phyloP scores from a whole-genome alignment of 345 rosid genomes.

The Turnera subulata region DNA sequence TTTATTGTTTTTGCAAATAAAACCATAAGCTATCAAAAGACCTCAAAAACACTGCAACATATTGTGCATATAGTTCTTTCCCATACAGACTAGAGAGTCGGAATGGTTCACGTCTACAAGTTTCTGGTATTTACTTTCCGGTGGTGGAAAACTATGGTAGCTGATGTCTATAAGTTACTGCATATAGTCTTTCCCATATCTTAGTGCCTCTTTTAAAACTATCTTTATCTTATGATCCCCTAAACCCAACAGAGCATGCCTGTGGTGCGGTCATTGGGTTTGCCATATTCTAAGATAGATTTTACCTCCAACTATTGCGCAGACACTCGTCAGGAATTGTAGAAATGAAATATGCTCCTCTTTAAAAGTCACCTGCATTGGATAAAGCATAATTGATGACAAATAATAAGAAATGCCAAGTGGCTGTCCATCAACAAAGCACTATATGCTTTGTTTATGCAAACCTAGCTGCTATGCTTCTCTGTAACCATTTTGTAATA shows the following conservation, averaged over 20 bases:
- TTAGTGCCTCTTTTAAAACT: not conserved
- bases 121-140: too few relatives aligned
- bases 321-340: conserved; percentile 28
- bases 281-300: not conserved
- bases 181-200: not conserved
- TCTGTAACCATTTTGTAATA: too few relatives aligned
- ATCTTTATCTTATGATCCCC: not conserved
- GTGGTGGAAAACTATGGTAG: too few relatives aligned
- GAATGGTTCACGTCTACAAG: too few relatives aligned
- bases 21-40: too few relatives aligned
- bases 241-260: not conserved
- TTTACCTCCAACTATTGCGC: conserved; percentile 32
- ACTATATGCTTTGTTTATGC: too few relatives aligned
- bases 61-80: too few relatives aligned
- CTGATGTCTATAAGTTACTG: too few relatives aligned
- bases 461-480: too few relatives aligned
- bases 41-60: too few relatives aligned
- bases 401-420: not conserved
- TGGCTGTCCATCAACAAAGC: not conserved
- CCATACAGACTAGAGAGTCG: not conserved
- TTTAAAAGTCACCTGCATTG: conserved; percentile 18
- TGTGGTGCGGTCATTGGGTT: not conserved
- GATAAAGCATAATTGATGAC: not conserved
- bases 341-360: conserved; percentile 28
- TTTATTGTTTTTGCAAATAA: too few relatives aligned